Conservation (phyloP, 176 grass and related monocot genomes). For the Cenchrus fungigraminus region DNA sequence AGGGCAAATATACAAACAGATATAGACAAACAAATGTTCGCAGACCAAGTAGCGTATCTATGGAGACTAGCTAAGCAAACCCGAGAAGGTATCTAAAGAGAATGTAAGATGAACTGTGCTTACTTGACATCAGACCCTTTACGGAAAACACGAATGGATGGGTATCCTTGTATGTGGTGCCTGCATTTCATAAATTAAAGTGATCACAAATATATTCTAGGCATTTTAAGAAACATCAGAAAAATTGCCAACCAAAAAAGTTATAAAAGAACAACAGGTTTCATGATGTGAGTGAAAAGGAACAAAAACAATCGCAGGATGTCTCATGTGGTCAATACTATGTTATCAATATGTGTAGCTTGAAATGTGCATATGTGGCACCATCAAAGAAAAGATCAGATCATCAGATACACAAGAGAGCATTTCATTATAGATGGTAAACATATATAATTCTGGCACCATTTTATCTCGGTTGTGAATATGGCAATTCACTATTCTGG, state of each 20-base stretch:
- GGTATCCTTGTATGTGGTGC: constrained; percentile 96
- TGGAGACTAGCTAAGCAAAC: neutral
- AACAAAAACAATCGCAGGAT: neutral
- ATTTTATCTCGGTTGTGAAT: neutral
- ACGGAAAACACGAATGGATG: constrained; percentile 93
- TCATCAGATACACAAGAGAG: neutral
- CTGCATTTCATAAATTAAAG: constrained; percentile 60
- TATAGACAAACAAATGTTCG: constrained; percentile 29
- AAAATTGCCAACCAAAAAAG: neutral
- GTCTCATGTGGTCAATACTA: constrained; percentile 7
- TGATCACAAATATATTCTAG: constrained; percentile 8
- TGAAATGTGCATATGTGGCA: neutral
- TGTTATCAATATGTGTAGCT: neutral
- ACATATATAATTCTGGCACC: neutral
- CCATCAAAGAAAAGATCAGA: neutral
- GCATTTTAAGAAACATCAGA: constrained; percentile 5
- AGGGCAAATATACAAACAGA: constrained; percentile 22
- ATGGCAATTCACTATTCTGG: neutral
- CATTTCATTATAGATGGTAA: neutral
- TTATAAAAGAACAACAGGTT: neutral
- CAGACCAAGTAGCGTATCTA: neutral
- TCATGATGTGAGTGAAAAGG: neutral
- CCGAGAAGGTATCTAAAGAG: constrained; percentile 29
- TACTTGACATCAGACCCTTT: constrained; percentile 98
- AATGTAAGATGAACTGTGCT: constrained; percentile 41